These are phyloP conservation scores for Colletotrichum liriopes DNA, from an alignment of 2,329 filamentous ascomycete genomes.

Conservation along the genomic window DNA sequence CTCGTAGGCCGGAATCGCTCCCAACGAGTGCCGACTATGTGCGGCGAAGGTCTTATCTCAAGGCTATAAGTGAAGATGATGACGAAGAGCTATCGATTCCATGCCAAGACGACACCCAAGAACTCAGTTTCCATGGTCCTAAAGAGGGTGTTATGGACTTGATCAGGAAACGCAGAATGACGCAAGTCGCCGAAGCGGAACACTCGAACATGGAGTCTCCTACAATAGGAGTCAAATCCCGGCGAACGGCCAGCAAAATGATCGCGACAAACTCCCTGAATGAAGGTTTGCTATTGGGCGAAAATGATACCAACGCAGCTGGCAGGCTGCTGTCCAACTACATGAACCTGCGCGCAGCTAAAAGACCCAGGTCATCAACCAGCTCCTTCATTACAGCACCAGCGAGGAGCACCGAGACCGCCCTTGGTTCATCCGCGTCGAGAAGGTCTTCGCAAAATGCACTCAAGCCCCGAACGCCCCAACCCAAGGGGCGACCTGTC, in stretches of 20 bases:
- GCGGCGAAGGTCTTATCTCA: not conserved
- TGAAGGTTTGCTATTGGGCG: conserved; percentile 16
- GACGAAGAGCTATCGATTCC: conserved; percentile 8
- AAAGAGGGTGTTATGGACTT: conserved; percentile 5
- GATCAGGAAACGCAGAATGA: conserved; percentile 26
- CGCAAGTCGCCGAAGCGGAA: not conserved
- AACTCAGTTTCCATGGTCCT: not conserved
- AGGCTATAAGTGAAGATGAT: not conserved
- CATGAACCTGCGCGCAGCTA: conserved; percentile 51
- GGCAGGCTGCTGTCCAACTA: conserved; percentile 51
- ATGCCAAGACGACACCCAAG: not conserved
- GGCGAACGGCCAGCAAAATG: not conserved
- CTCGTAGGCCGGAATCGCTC: not conserved
- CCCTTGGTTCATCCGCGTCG: no score
- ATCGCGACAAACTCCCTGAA: not conserved
- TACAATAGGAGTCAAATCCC: not conserved
- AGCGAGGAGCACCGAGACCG: not conserved
- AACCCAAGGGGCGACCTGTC: not conserved
- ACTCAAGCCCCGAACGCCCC: not conserved
- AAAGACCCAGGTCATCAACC: conserved; percentile 38
- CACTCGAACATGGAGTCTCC: not conserved
- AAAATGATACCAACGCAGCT: conserved; percentile 42
- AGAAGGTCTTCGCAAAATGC: not conserved
- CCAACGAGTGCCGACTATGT: conserved; percentile 23
- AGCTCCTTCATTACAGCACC: not conserved